phyloP scores from a whole-genome alignment of 768 basidiomycete genomes.

The Sporobolomyces roseus region DNA sequence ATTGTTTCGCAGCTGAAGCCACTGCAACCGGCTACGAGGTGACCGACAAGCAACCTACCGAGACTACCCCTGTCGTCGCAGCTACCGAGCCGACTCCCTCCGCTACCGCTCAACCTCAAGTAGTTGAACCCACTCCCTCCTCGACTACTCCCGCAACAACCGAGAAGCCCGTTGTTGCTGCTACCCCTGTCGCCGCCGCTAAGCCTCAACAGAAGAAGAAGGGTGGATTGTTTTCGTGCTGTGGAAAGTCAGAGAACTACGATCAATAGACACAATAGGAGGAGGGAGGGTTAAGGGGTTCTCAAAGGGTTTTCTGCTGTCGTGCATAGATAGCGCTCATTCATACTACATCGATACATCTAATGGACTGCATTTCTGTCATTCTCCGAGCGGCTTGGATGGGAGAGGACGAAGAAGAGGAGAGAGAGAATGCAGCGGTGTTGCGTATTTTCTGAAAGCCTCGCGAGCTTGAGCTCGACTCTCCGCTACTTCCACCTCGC shows the following conservation, averaged over 20 bases:
- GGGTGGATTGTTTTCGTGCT: slow-evolving; percentile 37
- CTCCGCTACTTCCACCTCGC: too few relatives aligned
- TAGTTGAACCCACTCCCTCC: neutral
- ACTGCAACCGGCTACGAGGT: slow-evolving; percentile 25
- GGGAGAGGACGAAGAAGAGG: too few relatives aligned
- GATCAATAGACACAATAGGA: slow-evolving; percentile 8
- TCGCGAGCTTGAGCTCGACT: neutral
- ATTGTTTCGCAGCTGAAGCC: neutral
- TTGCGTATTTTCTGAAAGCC: too few relatives aligned
- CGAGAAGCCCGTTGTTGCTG: slow-evolving; percentile 1
- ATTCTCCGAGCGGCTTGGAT: too few relatives aligned
- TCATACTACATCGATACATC: too few relatives aligned
- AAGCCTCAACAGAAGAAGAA: slow-evolving; percentile 34
- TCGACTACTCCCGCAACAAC: neutral
- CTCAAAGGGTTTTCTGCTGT: too few relatives aligned
- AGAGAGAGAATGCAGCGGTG: too few relatives aligned
- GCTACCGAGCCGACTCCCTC: neutral
- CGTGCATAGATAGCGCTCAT: too few relatives aligned
- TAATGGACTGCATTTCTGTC: too few relatives aligned
- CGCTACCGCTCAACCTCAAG: neutral
- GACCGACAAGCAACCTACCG: slow-evolving; percentile 1
- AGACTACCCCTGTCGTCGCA: slow-evolving; percentile 8
- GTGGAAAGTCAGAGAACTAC: slow-evolving; percentile 38
- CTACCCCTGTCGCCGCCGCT: neutral
- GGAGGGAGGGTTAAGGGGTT: too few relatives aligned